These are phyloP conservation scores for Phalaenopsis aphrodite DNA, from an alignment of 106 monocot species.

Conservation along the genomic window DNA sequence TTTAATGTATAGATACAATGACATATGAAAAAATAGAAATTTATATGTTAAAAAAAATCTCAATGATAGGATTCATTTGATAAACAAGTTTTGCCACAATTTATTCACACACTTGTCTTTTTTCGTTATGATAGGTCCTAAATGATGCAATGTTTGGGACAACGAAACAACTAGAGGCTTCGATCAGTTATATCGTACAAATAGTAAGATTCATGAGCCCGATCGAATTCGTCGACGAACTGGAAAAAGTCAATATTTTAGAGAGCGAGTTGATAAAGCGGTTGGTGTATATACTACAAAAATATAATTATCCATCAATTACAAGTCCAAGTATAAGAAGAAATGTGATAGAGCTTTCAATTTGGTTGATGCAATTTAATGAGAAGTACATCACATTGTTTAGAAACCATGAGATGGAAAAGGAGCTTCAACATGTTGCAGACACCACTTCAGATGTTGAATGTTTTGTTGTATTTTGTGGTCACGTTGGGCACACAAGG, in stretches of 20 bases:
- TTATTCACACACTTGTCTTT: too few species aligned
- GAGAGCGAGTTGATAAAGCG: constrained; percentile 21
- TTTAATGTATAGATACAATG: too few species aligned
- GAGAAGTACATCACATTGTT: constrained; percentile 17
- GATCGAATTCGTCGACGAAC: constrained; percentile 19
- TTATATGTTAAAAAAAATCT: too few species aligned
- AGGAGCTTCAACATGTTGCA: constrained; percentile 31
- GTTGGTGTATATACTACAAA: constrained; percentile 29
- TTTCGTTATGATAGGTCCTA: constrained; percentile 30
- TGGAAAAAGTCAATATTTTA: constrained; percentile 21
- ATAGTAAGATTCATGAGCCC: constrained; percentile 35
- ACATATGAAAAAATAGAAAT: too few species aligned
- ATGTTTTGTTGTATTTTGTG: constrained; percentile 62
- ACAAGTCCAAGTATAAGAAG: constrained; percentile 60
- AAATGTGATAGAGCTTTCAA: constrained; percentile 51
- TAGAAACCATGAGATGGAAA: constrained; percentile 19
- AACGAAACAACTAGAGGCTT: constrained; percentile 45
- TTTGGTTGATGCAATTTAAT: constrained; percentile 51
- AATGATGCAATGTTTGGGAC: constrained; percentile 41
- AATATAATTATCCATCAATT: constrained; percentile 34
- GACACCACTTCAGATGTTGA: constrained; percentile 82
- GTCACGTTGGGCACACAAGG: constrained; percentile 39
- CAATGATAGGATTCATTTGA: too few species aligned
- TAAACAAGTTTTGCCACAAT: too few species aligned
- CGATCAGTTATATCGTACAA: constrained; percentile 39